Conservation (phyloP, 1,284 basidiomycete species). For the Crucibulum cyathiforme region DNA sequence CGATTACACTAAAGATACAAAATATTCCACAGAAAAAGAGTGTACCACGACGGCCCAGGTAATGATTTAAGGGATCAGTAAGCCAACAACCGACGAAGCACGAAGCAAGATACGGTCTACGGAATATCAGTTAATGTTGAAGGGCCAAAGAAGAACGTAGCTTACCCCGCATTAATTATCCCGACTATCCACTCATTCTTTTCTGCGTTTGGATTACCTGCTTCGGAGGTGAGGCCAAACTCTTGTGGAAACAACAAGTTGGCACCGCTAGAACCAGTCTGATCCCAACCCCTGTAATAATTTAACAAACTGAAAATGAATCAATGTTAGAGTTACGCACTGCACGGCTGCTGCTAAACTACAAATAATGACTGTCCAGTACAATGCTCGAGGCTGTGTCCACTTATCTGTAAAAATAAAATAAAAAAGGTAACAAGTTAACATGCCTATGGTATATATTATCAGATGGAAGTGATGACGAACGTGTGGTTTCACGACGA, state of each 20-base stretch:
- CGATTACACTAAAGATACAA: constrained; percentile 65
- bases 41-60: constrained; percentile 69
- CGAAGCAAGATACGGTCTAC: constrained; percentile 50
- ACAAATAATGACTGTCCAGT: constrained; percentile 60
- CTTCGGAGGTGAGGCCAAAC: constrained; percentile 47
- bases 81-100: constrained; percentile 53
- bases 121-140: background rate
- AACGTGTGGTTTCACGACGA: constrained; percentile 59
- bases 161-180: constrained; percentile 51
- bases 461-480: constrained; percentile 13
- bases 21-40: constrained; percentile 72
- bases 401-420: constrained; percentile 51
- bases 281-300: constrained; percentile 59
- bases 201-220: constrained; percentile 32
- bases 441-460: background rate
- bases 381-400: constrained; percentile 58
- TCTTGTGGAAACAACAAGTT: constrained; percentile 68
- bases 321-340: constrained; percentile 32
- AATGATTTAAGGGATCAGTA: constrained; percentile 54
- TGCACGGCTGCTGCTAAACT: constrained; percentile 67
- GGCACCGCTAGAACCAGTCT: constrained; percentile 68
- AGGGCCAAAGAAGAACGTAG: background rate
- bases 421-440: constrained; percentile 2
- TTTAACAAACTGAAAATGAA: constrained; percentile 4
- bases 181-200: constrained; percentile 55